A percentile compares a stretch with the other conserved stretches of the same genome.
phyloP scores from a whole-genome alignment of 176 grass and related monocot genomes.

The Aegilops longissima region DNA sequence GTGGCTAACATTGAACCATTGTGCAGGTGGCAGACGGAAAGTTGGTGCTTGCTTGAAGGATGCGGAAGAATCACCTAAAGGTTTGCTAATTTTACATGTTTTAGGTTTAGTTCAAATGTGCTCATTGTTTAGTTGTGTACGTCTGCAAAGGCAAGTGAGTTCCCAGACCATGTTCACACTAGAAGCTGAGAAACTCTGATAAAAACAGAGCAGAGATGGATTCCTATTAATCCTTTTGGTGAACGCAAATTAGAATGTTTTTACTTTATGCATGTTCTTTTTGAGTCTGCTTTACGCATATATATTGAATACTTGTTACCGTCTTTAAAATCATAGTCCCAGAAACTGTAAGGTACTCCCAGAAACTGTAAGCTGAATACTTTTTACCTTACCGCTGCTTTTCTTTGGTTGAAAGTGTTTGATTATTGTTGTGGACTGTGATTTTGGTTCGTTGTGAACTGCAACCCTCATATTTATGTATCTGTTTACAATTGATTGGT shows the following conservation, averaged over 20 bases:
- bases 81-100: constrained; percentile 16
- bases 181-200: not conserved
- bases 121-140: not conserved
- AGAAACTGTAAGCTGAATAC: not conserved
- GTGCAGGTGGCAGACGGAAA: not conserved
- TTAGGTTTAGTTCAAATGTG: not conserved
- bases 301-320: not conserved
- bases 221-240: not conserved
- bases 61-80: constrained; percentile 24
- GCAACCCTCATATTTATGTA: not conserved
- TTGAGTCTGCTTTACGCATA: not conserved
- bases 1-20: not conserved
- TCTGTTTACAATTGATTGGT: not conserved
- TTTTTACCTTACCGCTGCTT: not conserved
- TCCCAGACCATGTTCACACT: not conserved
- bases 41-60: constrained; percentile 9
- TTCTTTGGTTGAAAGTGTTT: not conserved
- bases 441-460: not conserved
- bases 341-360: not conserved
- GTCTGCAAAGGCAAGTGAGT: not conserved
- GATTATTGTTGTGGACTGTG: not conserved
- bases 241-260: not conserved
- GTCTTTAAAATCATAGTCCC: not conserved
- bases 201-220: not conserved
- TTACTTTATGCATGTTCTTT: not conserved